phyloP scores from a whole-genome alignment of 1,284 basidiomycete genomes.

The Cerrena zonata region DNA sequence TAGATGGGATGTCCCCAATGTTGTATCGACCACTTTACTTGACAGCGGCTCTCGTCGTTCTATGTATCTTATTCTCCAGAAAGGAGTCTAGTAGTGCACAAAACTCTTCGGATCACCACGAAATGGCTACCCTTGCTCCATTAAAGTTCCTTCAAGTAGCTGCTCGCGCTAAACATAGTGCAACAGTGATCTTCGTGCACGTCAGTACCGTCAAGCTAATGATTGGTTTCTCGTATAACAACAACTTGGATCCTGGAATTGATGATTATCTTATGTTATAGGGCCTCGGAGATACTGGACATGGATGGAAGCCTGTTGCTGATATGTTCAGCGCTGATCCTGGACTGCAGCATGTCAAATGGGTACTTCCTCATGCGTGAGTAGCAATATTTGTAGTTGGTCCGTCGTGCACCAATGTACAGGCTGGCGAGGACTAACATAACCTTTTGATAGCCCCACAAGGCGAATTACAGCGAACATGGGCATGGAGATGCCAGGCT shows the following conservation, averaged over 20 bases:
- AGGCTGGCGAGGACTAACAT: slow-evolving; percentile 6
- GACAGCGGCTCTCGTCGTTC: neutral
- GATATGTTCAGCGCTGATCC: slow-evolving; percentile 49
- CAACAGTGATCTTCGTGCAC: slow-evolving; percentile 86
- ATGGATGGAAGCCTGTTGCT: slow-evolving; percentile 76
- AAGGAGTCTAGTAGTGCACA: too few relatives aligned
- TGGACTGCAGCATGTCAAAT: slow-evolving; percentile 71
- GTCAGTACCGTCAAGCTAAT: slow-evolving; percentile 51
- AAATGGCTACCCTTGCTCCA: slow-evolving; percentile 31
- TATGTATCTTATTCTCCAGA: neutral
- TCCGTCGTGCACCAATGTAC: slow-evolving; percentile 7
- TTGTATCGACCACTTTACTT: neutral
- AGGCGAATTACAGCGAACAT: slow-evolving; percentile 64
- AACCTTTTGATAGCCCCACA: slow-evolving; percentile 43
- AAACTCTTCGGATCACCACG: neutral
- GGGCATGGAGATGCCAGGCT: slow-evolving; percentile 65
- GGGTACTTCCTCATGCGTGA: slow-evolving; percentile 75
- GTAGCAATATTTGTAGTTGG: slow-evolving; percentile 18
- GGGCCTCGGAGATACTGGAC: slow-evolving; percentile 72
- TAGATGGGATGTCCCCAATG: too few relatives aligned
- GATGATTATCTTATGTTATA: slow-evolving; percentile 25
- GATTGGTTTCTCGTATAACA: too few relatives aligned
- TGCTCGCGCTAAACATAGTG: slow-evolving; percentile 63
- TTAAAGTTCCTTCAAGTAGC: slow-evolving; percentile 49
- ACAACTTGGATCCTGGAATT: neutral